Base-by-base conservation (phyloP, 108 stramenopile genomes). In the Skeletonema menzelii region DNA sequence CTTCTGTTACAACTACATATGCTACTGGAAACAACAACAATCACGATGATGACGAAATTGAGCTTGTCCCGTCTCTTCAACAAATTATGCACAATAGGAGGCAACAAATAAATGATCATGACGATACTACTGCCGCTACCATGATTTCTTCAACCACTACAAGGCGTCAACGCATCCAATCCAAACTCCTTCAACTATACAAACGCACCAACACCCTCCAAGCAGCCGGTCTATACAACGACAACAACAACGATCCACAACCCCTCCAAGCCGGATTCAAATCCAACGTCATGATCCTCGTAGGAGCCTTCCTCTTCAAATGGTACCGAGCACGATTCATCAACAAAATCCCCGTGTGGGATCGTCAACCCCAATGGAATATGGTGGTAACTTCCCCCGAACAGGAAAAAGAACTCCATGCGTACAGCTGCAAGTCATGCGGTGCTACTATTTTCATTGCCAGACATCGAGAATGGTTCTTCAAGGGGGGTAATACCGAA, bases 321-420 rank as follows among this genome's bases (percentile, higher is more conserved):
- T 93, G 92, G 92, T 93, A 90, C 64, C 85, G 92, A 27, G 89
- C 92, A 10, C 81, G 89, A 31, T 93, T 91, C 62, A 82, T 93
- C 24, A 91, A 80, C 55, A 93, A 93, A 72, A 86, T 93, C 71
- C 89, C 92, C 26, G 88, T 93, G 0, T 91, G 90, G 92, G 92
- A 93, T 70, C 87, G 90, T 72, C 92, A 93, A 73, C 92, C 92
- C 4, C 90, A 93, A 79, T 93, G 92, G 93, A 91, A 91, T 72
- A 90, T 87, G 71, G 87, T 94, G 31, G 85, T 94, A 28, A 94
- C 93, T 57, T 86, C 83, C 59, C 86, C 88, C 47, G 93, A 94
- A 73, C 90, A 95, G 79, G 94, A 95, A 75, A 89, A 95, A 65
- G 74, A 81, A 73, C 79, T 95, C 27, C 84, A 91, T 56, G 94